Conservation (phyloP, 1,139 yeast species). For the Saccharomyces hybrid region DNA sequence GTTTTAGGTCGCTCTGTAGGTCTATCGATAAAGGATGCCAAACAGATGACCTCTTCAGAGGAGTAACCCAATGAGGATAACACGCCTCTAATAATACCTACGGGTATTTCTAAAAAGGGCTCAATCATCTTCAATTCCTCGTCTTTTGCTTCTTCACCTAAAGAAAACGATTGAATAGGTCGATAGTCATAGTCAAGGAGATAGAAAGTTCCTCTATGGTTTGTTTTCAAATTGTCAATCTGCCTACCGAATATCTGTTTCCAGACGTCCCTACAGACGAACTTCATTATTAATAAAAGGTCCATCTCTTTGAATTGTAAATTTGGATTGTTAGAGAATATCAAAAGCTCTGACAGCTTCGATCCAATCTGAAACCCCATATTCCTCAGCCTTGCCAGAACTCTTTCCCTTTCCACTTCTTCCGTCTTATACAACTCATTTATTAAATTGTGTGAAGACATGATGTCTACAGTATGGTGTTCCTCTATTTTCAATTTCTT, state of each 20-base stretch:
- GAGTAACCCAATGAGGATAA: conserved; percentile 34
- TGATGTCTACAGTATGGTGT: conserved; percentile 7
- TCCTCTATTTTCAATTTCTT: conserved; percentile 12
- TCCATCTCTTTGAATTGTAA: conserved; percentile 45
- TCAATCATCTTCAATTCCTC: conserved; percentile 36
- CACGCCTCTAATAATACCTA: conserved; percentile 79
- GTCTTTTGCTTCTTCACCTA: conserved; percentile 15
- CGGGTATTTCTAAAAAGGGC: conserved; percentile 67
- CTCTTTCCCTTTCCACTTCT: conserved; percentile 42
- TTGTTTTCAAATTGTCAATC: conserved; percentile 85
- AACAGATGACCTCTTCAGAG: conserved; percentile 23
- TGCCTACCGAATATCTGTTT: conserved; percentile 69
- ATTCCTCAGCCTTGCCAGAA: conserved; percentile 51
- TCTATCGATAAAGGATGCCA: conserved; percentile 25
- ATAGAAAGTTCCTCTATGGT: conserved; percentile 56
- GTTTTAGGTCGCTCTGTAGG: conserved; percentile 20
- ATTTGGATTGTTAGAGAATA: conserved; percentile 48
- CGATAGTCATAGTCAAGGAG: conserved; percentile 27
- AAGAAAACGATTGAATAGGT: conserved; percentile 23
- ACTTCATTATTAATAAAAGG: conserved; percentile 77
- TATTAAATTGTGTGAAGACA: conserved; percentile 23
- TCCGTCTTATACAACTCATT: conserved; percentile 15
- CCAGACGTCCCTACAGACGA: conserved; percentile 91
- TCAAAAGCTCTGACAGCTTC: conserved; percentile 62
- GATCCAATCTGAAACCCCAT: conserved; percentile 72